Conservation (phyloP, 139 green algal species). For the Auxenochlorella protothecoides region DNA sequence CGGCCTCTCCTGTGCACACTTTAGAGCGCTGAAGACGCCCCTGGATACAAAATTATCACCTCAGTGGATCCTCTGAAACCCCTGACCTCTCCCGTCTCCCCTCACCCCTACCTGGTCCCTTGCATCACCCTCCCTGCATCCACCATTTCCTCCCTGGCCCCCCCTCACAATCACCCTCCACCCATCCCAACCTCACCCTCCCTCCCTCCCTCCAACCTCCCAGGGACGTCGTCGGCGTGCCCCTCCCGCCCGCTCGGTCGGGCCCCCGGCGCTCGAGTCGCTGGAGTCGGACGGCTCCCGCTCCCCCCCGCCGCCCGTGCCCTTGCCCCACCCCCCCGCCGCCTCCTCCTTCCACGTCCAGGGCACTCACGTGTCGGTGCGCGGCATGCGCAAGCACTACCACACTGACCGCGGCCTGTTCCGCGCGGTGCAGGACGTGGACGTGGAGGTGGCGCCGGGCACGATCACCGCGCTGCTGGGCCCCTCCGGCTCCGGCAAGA, state of each 20-base stretch:
- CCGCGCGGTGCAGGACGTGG: slow-evolving; percentile 50
- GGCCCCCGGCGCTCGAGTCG: neutral
- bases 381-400: slow-evolving; percentile 61
- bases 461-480: slow-evolving; percentile 66
- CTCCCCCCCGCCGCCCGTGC: neutral
- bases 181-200: slow-evolving; percentile 6
- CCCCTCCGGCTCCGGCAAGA: slow-evolving; percentile 69
- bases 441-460: slow-evolving; percentile 48
- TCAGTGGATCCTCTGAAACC: too few relatives aligned
- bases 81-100: too few relatives aligned
- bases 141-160: too few relatives aligned
- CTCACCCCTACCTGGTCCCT: too few relatives aligned
- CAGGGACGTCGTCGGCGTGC: too few relatives aligned
- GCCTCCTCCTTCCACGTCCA: neutral
- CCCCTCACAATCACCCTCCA: too few relatives aligned
- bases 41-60: too few relatives aligned
- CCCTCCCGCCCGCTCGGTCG: too few relatives aligned
- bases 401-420: slow-evolving; percentile 48
- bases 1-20: too few relatives aligned
- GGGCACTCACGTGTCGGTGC: slow-evolving; percentile 24
- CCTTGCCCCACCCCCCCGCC: neutral
- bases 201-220: neutral
- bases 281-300: neutral
- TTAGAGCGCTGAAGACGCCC: too few relatives aligned
- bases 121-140: too few relatives aligned